These are phyloP conservation scores for Suillus fuscotomentosus DNA, from an alignment of 768 basidiomycete species.

Conservation along the genomic window DNA sequence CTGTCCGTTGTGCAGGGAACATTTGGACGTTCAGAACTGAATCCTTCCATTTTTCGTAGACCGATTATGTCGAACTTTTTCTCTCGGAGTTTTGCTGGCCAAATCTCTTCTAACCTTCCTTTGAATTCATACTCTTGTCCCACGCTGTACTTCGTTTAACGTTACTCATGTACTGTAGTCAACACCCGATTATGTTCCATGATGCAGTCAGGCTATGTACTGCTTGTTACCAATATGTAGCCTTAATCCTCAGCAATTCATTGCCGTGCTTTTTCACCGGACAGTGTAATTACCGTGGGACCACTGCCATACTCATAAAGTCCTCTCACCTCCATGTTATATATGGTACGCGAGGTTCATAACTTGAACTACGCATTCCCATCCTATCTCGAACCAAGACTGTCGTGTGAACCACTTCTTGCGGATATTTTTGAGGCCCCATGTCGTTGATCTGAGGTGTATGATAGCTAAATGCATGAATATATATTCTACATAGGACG, in stretches of 20 bases:
- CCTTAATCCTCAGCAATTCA: background rate
- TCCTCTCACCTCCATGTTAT: background rate
- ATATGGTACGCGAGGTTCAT: background rate
- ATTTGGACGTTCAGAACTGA: conserved; percentile 32
- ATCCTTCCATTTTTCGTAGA: background rate
- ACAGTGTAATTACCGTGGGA: background rate
- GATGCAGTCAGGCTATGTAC: conserved; percentile 1
- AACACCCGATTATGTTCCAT: background rate
- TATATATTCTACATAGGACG: background rate
- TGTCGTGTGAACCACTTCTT: background rate
- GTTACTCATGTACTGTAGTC: conserved; percentile 1
- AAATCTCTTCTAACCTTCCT: conserved; percentile 2
- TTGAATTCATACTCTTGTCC: background rate
- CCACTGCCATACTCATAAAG: background rate
- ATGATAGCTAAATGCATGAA: background rate
- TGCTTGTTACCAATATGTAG: conserved; percentile 3
- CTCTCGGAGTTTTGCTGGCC: background rate
- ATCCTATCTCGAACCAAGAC: background rate
- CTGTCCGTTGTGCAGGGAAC: conserved; percentile 65
- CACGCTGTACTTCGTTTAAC: background rate
- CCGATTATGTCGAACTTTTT: background rate
- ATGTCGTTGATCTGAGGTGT: too few species aligned
- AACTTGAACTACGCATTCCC: background rate
- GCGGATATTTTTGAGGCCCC: background rate
- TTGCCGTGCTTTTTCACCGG: background rate